Evolutionary conservation across 2,329 filamentous ascomycete genomes (phyloP).

Genomic region (Phaeosphaeriaceae sp.): DNA sequence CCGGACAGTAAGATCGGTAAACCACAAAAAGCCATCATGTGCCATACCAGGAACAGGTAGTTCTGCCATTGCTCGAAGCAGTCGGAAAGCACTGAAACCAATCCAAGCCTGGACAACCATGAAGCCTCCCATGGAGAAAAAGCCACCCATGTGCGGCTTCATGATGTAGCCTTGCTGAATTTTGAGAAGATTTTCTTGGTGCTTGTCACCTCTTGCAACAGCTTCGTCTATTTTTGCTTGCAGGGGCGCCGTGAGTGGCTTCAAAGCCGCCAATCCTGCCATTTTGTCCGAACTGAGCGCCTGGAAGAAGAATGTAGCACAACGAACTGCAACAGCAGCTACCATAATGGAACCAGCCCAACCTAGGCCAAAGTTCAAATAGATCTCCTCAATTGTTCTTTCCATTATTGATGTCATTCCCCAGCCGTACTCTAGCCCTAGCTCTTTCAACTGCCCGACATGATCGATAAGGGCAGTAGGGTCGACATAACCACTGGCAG

Average conservation of each 20-base stretch:
- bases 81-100: constrained; percentile 80
- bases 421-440: constrained; percentile 88
- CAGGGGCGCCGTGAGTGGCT: constrained; percentile 63
- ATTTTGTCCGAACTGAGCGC: constrained; percentile 66
- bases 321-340: constrained; percentile 69
- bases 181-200: constrained; percentile 44
- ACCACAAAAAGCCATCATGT: constrained; percentile 75
- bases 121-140: constrained; percentile 56
- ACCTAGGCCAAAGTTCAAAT: constrained; percentile 75
- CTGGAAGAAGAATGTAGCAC: constrained; percentile 66
- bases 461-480: constrained; percentile 70
- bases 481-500: constrained; percentile 27
- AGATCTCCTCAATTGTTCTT: constrained; percentile 79
- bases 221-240: constrained; percentile 60
- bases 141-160: constrained; percentile 38
- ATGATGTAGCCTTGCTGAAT: constrained; percentile 60
- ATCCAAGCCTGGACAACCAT: constrained; percentile 70
- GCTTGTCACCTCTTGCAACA: constrained; percentile 53
- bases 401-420: constrained; percentile 78
- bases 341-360: constrained; percentile 81
- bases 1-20: constrained; percentile 73
- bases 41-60: constrained; percentile 83
- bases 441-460: constrained; percentile 79
- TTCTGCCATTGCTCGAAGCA: constrained; percentile 73
- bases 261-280: constrained; percentile 67